These are phyloP conservation scores for Penicillium paneum DNA, from an alignment of 2,329 filamentous ascomycete species.

Conservation along the genomic window DNA sequence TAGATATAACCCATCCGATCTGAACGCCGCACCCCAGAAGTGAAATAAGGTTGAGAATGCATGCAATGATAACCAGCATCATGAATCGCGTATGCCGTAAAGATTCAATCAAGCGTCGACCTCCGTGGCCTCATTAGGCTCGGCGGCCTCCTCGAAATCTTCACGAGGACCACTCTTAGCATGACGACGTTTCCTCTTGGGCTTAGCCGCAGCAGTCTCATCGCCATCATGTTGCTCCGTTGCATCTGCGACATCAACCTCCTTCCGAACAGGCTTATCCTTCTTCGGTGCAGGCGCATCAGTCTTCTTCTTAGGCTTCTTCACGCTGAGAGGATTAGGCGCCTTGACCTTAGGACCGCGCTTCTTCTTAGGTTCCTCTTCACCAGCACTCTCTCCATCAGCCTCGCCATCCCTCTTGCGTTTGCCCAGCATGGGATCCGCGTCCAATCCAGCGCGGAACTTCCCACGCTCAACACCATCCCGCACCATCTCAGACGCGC, in stretches of 20 bases:
- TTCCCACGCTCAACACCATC: constrained; percentile 47
- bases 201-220: constrained; percentile 28
- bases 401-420: constrained; percentile 33
- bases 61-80: constrained; percentile 14
- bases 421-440: constrained; percentile 31
- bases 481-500: constrained; percentile 41
- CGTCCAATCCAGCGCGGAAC: constrained; percentile 43
- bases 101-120: constrained; percentile 18
- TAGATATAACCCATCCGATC: constrained; percentile 23
- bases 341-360: constrained; percentile 40
- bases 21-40: constrained; percentile 32
- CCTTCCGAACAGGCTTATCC: constrained; percentile 11
- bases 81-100: constrained; percentile 7
- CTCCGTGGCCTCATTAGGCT: constrained; percentile 18
- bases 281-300: constrained; percentile 23
- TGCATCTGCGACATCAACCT: constrained; percentile 14
- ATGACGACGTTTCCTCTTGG: constrained; percentile 37
- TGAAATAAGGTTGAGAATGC: constrained; percentile 11
- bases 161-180: constrained; percentile 30
- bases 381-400: constrained; percentile 16
- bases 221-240: constrained; percentile 24
- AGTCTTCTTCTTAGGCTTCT: constrained; percentile 44
- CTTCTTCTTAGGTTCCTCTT: constrained; percentile 33
- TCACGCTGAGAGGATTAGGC: constrained; percentile 49
- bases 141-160: constrained; percentile 17